These are phyloP conservation scores for Hirsutella minnesotensis DNA, from an alignment of 2,329 filamentous ascomycete genomes.

Conservation along the genomic window DNA sequence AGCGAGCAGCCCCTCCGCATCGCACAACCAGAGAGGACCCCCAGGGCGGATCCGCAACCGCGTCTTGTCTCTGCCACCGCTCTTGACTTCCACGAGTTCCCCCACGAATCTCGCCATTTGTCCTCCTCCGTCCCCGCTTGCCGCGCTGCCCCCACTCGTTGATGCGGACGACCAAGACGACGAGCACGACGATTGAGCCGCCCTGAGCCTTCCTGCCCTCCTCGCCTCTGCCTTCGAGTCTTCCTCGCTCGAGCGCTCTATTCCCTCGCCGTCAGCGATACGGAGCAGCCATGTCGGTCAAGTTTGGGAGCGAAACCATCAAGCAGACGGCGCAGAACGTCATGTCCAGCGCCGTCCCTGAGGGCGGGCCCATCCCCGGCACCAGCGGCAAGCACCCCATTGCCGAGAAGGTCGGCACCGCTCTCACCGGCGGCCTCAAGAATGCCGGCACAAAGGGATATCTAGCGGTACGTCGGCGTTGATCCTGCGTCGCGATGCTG, in stretches of 20 bases:
- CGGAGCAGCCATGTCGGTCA: constrained; percentile 59
- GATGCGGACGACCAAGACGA: neutral
- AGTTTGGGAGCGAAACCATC: constrained; percentile 70
- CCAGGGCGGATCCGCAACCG: no score
- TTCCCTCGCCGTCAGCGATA: neutral
- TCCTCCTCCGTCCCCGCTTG: neutral
- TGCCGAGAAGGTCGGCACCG: constrained; percentile 54
- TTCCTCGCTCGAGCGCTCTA: no score
- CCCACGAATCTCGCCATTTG: neutral
- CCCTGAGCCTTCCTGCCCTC: neutral
- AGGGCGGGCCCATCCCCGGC: constrained; percentile 37
- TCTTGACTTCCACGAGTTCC: no score
- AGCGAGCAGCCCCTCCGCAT: no score
- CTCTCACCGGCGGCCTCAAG: constrained; percentile 55
- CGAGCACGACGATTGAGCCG: neutral
- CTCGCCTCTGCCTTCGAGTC: no score
- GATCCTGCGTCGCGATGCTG: no score
- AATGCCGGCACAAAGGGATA: constrained; percentile 66
- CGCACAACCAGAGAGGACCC: no score
- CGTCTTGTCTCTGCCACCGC: no score
- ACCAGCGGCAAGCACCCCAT: constrained; percentile 51
- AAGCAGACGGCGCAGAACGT: constrained; percentile 26
- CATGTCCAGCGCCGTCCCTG: constrained; percentile 17
- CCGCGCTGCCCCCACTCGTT: no score
- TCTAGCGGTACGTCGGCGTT: constrained; percentile 51